Evolutionary conservation across 1,284 basidiomycete species (phyloP), one percentile per base, ranked within the genome.

Genomic region (Sanghuangporus baumii): DNA sequence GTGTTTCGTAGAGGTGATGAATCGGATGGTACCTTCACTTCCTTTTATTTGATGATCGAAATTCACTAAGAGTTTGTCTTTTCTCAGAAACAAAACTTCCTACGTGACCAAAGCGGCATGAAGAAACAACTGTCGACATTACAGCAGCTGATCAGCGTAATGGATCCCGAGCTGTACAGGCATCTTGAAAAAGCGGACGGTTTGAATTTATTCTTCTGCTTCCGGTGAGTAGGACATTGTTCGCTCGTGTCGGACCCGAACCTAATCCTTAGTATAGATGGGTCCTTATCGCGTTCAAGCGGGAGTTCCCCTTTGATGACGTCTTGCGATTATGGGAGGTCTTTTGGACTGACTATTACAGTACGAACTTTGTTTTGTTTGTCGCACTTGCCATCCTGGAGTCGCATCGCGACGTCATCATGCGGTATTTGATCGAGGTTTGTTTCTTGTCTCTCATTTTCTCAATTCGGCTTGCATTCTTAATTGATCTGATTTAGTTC

Each of bases 71-170:
- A 46, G 55, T 11, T 58, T 31, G 55, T 62, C 40, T 61, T 36
- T 70, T 6, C 31, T 37, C 52, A 96, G 93, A 93, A 94, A 76
- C 84, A 88, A 71, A 98, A 98, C 73, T 99, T 98, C 74, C 80
- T 93, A 47, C 85, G 93, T n/a, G 96, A 98, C 71, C 96, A 99
- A 74, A 93, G 89, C 65, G 96, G 97, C 2, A 99, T 99, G 96
- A 96, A 94, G 78, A 88, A 88, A 63, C 94, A 98, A 71, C 77
- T 99, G 20, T 84, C 88, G 48, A 91, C 91, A 6, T 77, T 99
- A 50, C 96, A 98, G 71, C 89, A 96, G 68, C 78, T 99, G 26
- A 92, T 99, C 48, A 83, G 84, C 18, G 83, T 96, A 38, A 96
- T 98, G 91, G 96, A 98, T 71, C 94, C 95, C 0, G 92, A 96